Evolutionary conservation across 768 basidiomycete species (phyloP).

Genomic region (Xerocomellus amylosporus): DNA sequence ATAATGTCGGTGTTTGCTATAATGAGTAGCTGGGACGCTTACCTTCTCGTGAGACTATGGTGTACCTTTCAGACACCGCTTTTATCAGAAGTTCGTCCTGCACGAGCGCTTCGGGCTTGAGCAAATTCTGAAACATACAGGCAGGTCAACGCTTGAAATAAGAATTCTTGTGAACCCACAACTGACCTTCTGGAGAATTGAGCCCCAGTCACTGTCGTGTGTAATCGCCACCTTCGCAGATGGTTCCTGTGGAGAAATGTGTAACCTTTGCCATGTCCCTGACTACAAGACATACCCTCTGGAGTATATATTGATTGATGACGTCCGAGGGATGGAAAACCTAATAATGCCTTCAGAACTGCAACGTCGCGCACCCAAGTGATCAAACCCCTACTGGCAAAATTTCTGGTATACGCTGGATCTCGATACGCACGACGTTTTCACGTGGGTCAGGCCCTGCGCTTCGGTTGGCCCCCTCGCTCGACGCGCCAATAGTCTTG

Average conservation of each 20-base stretch:
- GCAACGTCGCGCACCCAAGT: not conserved
- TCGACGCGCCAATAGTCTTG: slow-evolving; percentile 9
- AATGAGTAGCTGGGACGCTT: not conserved
- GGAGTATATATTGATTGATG: slow-evolving; percentile 25
- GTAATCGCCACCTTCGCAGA: slow-evolving; percentile 25
- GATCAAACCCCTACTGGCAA: slow-evolving; percentile 10
- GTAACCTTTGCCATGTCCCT: not conserved
- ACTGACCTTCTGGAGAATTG: slow-evolving; percentile 16
- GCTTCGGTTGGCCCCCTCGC: not conserved
- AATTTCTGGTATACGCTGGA: slow-evolving; percentile 18
- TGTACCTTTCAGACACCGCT: slow-evolving; percentile 13
- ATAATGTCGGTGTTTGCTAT: not conserved
- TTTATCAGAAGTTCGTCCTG: slow-evolving; percentile 9
- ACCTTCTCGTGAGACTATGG: slow-evolving; percentile 9
- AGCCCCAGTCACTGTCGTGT: slow-evolving; percentile 24
- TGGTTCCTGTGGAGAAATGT: slow-evolving; percentile 13
- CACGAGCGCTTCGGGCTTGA: slow-evolving; percentile 11
- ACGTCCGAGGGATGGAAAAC: slow-evolving; percentile 25
- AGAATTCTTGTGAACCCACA: not conserved
- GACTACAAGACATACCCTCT: slow-evolving; percentile 8
- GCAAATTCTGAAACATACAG: not conserved
- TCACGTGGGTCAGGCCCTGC: not conserved
- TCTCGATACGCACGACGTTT: slow-evolving; percentile 5
- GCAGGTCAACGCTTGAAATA: not conserved
- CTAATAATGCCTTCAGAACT: slow-evolving; percentile 8